Conservation (phyloP, 768 basidiomycete genomes). For the Mrakia frigida region DNA sequence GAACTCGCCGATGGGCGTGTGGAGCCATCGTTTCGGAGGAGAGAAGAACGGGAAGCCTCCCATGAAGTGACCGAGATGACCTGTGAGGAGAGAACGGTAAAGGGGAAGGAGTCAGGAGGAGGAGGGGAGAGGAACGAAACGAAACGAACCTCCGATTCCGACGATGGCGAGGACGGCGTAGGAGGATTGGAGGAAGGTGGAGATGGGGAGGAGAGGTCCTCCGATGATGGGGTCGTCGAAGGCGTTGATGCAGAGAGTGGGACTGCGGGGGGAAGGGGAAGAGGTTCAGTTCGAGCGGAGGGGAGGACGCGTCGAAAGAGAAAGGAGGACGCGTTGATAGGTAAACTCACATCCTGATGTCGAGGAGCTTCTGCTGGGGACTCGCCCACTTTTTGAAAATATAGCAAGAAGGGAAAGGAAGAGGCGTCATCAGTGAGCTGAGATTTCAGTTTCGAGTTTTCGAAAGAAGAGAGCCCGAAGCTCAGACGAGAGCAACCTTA, state of each 20-base stretch:
- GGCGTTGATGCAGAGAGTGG: conserved; percentile 43
- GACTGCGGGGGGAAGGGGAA: conserved; percentile 32
- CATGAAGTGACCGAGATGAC: conserved; percentile 41
- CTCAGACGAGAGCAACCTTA: not conserved
- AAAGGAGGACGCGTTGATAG: not conserved
- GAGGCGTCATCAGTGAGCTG: not conserved
- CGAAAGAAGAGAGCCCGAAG: too few relatives aligned
- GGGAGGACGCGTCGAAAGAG: not conserved
- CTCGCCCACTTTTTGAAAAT: conserved; percentile 38
- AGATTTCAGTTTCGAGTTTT: too few relatives aligned
- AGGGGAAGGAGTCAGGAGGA: too few relatives aligned
- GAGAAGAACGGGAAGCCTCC: conserved; percentile 24
- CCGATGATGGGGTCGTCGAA: conserved; percentile 46
- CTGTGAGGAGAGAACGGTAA: too few relatives aligned
- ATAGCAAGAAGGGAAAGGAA: not conserved
- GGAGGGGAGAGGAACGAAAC: too few relatives aligned
- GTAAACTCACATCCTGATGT: conserved; percentile 39
- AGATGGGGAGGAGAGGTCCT: conserved; percentile 40
- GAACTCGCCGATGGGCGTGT: conserved; percentile 28
- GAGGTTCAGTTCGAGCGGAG: not conserved
- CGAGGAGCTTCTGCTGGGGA: conserved; percentile 36
- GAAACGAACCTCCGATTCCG: conserved; percentile 36
- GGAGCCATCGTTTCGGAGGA: conserved; percentile 23
- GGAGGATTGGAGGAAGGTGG: conserved; percentile 37
- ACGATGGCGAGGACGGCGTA: conserved; percentile 42